phyloP scores from a whole-genome alignment of 1,139 yeast species.

The Wickerhamomyces sp. region DNA sequence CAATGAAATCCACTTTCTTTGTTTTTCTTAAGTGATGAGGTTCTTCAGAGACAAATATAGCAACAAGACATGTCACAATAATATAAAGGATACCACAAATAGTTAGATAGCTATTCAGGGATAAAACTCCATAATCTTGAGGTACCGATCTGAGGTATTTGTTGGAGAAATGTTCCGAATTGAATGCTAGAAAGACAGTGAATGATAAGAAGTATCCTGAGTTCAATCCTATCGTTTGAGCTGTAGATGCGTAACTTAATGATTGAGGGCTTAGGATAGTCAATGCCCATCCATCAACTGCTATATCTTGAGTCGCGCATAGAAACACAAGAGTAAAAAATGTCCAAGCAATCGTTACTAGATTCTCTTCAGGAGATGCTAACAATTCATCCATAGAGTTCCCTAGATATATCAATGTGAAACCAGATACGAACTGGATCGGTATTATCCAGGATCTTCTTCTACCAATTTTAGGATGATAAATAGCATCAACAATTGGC shows the following conservation, averaged over 20 bases:
- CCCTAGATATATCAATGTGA: slow-evolving; percentile 64
- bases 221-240: slow-evolving; percentile 93
- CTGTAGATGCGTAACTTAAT: slow-evolving; percentile 92
- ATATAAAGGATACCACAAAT: slow-evolving; percentile 78
- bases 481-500: slow-evolving; percentile 90
- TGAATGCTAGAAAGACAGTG: slow-evolving; percentile 85
- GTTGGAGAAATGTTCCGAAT: slow-evolving; percentile 90
- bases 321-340: slow-evolving; percentile 77
- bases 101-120: slow-evolving; percentile 68
- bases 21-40: slow-evolving; percentile 44
- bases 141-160: slow-evolving; percentile 68
- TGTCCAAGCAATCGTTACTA: slow-evolving; percentile 50
- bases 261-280: slow-evolving; percentile 78
- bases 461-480: slow-evolving; percentile 64
- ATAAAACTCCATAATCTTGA: slow-evolving; percentile 57
- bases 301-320: slow-evolving; percentile 97
- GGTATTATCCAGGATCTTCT: slow-evolving; percentile 95
- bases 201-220: slow-evolving; percentile 90
- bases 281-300: slow-evolving; percentile 98
- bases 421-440: slow-evolving; percentile 72
- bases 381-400: slow-evolving; percentile 51
- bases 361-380: slow-evolving; percentile 49
- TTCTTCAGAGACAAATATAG: slow-evolving; percentile 58
- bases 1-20: slow-evolving; percentile 29
- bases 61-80: slow-evolving; percentile 58